Evolutionary conservation across 345 rosid species (phyloP).

Genomic region (Combretum micranthum): DNA sequence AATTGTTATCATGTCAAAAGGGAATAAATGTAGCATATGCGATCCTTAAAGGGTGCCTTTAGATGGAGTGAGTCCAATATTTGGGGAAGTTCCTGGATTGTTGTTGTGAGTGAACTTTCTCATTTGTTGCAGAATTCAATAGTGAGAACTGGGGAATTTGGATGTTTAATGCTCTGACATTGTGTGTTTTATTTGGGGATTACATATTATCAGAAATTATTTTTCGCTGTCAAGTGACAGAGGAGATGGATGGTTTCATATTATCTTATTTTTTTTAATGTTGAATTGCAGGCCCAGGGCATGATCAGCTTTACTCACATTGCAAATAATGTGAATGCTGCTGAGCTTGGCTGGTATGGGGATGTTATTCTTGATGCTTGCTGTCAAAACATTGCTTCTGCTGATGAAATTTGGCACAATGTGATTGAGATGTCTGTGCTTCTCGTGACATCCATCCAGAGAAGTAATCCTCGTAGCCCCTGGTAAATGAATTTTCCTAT

Average conservation of each 20-base stretch:
- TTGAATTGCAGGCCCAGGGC: constrained; percentile 71
- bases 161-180: too few relatives aligned
- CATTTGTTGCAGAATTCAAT: too few relatives aligned
- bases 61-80: too few relatives aligned
- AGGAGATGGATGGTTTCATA: not conserved
- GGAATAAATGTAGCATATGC: too few relatives aligned
- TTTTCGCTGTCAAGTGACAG: too few relatives aligned
- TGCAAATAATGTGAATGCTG: constrained; percentile 48
- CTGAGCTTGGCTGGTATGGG: constrained; percentile 48
- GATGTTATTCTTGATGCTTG: constrained; percentile 89
- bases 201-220: too few relatives aligned
- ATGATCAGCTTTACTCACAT: constrained; percentile 64
- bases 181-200: too few relatives aligned
- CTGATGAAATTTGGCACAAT: constrained; percentile 72
- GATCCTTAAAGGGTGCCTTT: too few relatives aligned
- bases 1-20: too few relatives aligned
- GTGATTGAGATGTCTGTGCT: constrained; percentile 78
- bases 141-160: too few relatives aligned
- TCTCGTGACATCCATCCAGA: constrained; percentile 43
- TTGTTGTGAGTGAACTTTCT: too few relatives aligned
- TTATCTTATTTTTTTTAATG: constrained; percentile 8
- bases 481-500: constrained; percentile 39
- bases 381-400: constrained; percentile 73
- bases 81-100: too few relatives aligned
- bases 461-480: constrained; percentile 59